Base-by-base conservation (phyloP, 257 asterid genomes). In the Solanum pinnatisectum region DNA sequence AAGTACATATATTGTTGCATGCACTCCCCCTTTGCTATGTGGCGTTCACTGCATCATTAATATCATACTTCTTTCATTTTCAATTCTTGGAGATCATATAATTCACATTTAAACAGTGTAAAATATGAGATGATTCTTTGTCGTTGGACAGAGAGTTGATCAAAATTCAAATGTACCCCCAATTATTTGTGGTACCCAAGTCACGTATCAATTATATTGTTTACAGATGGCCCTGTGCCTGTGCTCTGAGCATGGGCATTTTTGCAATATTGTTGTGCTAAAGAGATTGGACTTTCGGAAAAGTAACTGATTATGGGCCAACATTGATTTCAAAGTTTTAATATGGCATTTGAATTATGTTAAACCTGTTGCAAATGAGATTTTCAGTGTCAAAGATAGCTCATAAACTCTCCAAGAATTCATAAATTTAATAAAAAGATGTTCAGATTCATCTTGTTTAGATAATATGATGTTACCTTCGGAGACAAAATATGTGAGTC, bases 291-390 rank as follows among this genome's bases (percentile, higher is more conserved):
- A 63, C 32, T 63, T 63, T 63, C 32, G n/a, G n/a, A 3, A 20
- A 59, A 8, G 25, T 59, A 20, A 59, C 67, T 59, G 67, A 37
- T 20, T 76, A 76, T 37, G 9, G 27, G 9, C 23, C 83, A 39
- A 39, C 56, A 76, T 40, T 76, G 83, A 74, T 76, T 76, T 76
- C 56, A 39, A 33, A 85, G 12, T 20, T 36, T 49, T 15, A 16
- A 18, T 65, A 39, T 74, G 35, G n/a, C 40, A 68, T 6, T 23
- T 65, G 67, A 79, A 89, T 60, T 52, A 86, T 35, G n/a, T 84
- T 78, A 71, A 89, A 97, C 98, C 98, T 93, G 98, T 92, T 94
- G 98, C 86, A 87, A 85, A 79, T 68, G 89, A 88, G 68, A 9
- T 52, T 36, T 60, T 23, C 42, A 36, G 6, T 35, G 81, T 72